These are phyloP conservation scores for Spongospora subterranea DNA, from an alignment of 208 protist species.

Conservation along the genomic window DNA sequence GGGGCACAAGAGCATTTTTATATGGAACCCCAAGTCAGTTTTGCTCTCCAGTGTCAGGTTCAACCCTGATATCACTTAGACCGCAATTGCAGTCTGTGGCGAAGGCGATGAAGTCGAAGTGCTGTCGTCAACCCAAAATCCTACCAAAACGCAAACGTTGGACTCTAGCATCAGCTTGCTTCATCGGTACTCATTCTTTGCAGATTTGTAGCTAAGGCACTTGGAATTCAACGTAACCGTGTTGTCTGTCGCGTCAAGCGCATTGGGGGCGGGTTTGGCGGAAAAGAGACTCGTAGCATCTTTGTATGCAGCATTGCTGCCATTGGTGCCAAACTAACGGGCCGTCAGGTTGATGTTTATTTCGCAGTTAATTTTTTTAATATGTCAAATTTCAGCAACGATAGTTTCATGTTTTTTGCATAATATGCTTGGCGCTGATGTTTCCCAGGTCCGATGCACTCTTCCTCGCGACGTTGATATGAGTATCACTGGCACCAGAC, in stretches of 20 bases:
- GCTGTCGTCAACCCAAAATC: conserved; percentile 79
- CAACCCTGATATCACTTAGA: conserved; percentile 20
- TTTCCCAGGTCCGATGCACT: conserved; percentile 29
- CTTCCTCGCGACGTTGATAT: conserved; percentile 81
- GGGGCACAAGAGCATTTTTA: conserved; percentile 90
- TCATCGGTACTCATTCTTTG: too few relatives aligned
- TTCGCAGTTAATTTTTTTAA: neutral
- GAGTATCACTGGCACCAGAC: conserved; percentile 73
- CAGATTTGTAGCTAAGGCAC: conserved; percentile 39
- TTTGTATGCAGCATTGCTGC: conserved; percentile 72
- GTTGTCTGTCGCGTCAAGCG: conserved; percentile 71
- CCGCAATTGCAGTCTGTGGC: conserved; percentile 73
- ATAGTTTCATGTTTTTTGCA: too few relatives aligned
- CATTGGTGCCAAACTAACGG: conserved; percentile 74
- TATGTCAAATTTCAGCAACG: neutral
- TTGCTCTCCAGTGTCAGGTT: neutral
- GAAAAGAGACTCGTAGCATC: conserved; percentile 82
- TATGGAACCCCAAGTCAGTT: conserved; percentile 79
- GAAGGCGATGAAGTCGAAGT: conserved; percentile 78
- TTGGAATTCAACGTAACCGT: conserved; percentile 59
- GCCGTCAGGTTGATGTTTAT: conserved; percentile 75
- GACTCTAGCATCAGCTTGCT: neutral
- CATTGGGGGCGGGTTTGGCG: conserved; percentile 89
- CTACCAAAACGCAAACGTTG: conserved; percentile 79
- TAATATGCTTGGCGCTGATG: too few relatives aligned